Evolutionary conservation across 768 basidiomycete genomes (phyloP).

Genomic region (Pleurotus ostreatus): DNA sequence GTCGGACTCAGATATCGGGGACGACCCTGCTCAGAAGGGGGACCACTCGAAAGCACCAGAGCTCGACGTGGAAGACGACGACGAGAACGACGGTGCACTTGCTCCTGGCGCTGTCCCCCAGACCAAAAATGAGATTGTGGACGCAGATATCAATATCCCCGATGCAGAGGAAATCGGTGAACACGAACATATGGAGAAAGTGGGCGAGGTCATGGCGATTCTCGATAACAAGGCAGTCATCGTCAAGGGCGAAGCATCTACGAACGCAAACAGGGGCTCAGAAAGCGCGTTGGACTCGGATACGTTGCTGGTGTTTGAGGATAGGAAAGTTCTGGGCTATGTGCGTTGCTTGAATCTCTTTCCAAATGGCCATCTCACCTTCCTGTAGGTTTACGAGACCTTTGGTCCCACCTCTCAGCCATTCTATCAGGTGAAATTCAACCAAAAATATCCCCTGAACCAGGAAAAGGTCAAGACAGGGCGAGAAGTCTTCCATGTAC

Average conservation of each 20-base stretch:
- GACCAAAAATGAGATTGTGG: constrained; percentile 69
- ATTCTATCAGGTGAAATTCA: constrained; percentile 85
- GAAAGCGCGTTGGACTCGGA: constrained; percentile 81
- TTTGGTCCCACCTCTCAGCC: constrained; percentile 93
- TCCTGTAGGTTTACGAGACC: constrained; percentile 80
- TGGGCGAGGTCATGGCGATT: constrained; percentile 77
- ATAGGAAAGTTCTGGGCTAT: constrained; percentile 86
- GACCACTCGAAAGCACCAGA: constrained; percentile 5
- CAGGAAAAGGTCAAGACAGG: constrained; percentile 47
- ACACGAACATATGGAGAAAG: constrained; percentile 65
- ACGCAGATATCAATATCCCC: constrained; percentile 58
- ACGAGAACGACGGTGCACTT: constrained; percentile 38
- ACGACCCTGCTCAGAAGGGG: neutral
- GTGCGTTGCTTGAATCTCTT: constrained; percentile 42
- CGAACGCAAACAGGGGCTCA: constrained; percentile 39
- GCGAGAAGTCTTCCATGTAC: constrained; percentile 78
- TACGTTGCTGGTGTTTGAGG: constrained; percentile 85
- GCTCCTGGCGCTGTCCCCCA: constrained; percentile 42
- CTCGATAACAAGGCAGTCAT: constrained; percentile 65
- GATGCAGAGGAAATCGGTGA: constrained; percentile 57
- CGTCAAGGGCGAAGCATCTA: constrained; percentile 55
- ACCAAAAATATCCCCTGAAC: constrained; percentile 58
- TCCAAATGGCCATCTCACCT: constrained; percentile 5
- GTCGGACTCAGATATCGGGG: constrained; percentile 23
- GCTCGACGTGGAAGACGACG: constrained; percentile 46